phyloP scores from a whole-genome alignment of 1,284 basidiomycete genomes.

The Taiwanofungus camphoratus region DNA sequence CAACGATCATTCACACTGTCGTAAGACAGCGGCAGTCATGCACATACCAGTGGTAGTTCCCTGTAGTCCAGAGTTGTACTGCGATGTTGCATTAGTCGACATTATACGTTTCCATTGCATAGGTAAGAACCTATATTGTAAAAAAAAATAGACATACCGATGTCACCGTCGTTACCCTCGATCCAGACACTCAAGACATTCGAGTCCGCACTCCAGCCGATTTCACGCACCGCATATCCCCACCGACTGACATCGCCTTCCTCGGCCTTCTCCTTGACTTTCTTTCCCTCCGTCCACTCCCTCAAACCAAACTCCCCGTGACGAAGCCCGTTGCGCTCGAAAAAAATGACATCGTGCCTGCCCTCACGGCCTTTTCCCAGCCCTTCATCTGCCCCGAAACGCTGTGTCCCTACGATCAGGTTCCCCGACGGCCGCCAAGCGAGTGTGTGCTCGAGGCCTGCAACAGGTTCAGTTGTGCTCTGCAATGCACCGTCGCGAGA shows the following conservation, averaged over 20 bases:
- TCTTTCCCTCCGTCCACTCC: slow-evolving; percentile 25
- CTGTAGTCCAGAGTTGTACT: slow-evolving; percentile 94
- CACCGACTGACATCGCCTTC: slow-evolving; percentile 30
- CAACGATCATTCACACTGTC: neutral
- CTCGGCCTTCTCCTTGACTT: neutral
- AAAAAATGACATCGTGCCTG: slow-evolving; percentile 88
- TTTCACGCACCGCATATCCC: slow-evolving; percentile 68
- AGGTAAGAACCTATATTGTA: neutral
- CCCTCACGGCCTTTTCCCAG: slow-evolving; percentile 63
- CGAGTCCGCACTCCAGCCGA: slow-evolving; percentile 89
- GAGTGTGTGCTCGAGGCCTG: slow-evolving; percentile 79
- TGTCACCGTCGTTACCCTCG: slow-evolving; percentile 59
- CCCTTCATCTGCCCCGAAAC: slow-evolving; percentile 58
- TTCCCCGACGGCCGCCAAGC: slow-evolving; percentile 89
- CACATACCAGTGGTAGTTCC: slow-evolving; percentile 90
- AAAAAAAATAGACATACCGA: slow-evolving; percentile 39
- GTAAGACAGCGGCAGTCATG: neutral
- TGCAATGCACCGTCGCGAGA: slow-evolving; percentile 76
- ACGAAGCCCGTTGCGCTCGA: slow-evolving; percentile 91
- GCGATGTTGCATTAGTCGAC: too few species aligned
- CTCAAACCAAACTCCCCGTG: slow-evolving; percentile 86
- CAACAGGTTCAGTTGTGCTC: slow-evolving; percentile 79
- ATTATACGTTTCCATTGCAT: too few species aligned
- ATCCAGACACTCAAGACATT: slow-evolving; percentile 85
- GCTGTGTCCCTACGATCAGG: slow-evolving; percentile 78